phyloP scores from a whole-genome alignment of 768 basidiomycete genomes.

The Tricholomella constricta region DNA sequence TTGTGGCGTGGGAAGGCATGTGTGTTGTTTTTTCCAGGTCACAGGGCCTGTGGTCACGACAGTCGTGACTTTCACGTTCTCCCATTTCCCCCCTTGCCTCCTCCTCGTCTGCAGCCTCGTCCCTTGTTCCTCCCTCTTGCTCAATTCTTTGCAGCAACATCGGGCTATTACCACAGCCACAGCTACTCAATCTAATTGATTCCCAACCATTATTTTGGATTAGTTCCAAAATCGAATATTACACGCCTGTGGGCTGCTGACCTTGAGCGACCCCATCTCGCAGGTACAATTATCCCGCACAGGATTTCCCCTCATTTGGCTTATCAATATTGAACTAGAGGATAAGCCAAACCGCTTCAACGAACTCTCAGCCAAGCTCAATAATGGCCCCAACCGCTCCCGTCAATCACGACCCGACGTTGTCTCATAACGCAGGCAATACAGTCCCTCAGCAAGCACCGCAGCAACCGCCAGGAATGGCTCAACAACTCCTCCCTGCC shows the following conservation, averaged over 20 bases:
- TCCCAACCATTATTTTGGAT: neutral
- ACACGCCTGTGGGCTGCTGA: neutral
- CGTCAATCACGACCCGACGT: constrained; percentile 39
- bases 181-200: neutral
- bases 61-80: constrained; percentile 33
- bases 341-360: neutral
- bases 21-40: constrained; percentile 25
- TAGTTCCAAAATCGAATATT: neutral
- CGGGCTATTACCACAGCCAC: neutral
- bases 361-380: neutral
- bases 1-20: constrained; percentile 31
- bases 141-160: neutral
- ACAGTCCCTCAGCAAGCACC: constrained; percentile 30
- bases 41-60: constrained; percentile 32
- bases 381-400: constrained; percentile 40
- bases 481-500: constrained; percentile 24
- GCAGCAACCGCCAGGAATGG: constrained; percentile 25
- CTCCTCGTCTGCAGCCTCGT: constrained; percentile 7
- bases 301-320: neutral
- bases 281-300: neutral
- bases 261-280: neutral
- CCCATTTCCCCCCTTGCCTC: constrained; percentile 19
- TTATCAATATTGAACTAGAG: neutral
- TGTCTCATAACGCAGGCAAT: constrained; percentile 35
- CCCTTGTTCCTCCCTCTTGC: constrained; percentile 1